phyloP scores from a whole-genome alignment of 108 stramenopile genomes.

The Pseudonitzschia delicatissima region DNA sequence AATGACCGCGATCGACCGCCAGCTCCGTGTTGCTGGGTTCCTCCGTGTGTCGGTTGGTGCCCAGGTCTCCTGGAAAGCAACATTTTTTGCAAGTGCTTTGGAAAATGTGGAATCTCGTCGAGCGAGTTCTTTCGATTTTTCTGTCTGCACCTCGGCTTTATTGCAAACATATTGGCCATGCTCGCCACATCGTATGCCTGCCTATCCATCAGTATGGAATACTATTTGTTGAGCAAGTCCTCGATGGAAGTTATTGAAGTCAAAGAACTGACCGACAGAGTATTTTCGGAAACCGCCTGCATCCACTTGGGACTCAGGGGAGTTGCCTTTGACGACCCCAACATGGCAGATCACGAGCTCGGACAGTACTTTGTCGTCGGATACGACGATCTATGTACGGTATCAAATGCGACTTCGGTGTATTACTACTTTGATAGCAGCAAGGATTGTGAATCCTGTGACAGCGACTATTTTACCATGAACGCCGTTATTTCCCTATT shows the following conservation, averaged over 20 bases:
- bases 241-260: constrained; percentile 16
- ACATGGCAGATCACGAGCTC: background rate
- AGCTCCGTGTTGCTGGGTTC: constrained; percentile 35
- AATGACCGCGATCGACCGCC: constrained; percentile 29
- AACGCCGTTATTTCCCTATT: constrained; percentile 30
- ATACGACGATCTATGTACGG: constrained; percentile 37
- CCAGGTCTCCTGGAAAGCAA: constrained; percentile 36
- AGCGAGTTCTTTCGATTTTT: constrained; percentile 20
- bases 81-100: constrained; percentile 16
- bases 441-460: constrained; percentile 25
- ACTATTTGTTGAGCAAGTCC: constrained; percentile 16
- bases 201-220: constrained; percentile 25
- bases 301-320: constrained; percentile 35
- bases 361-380: constrained; percentile 22
- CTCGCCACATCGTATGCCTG: constrained; percentile 26
- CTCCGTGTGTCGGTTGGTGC: constrained; percentile 28
- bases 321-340: constrained; percentile 23
- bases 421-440: constrained; percentile 22
- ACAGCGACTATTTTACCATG: constrained; percentile 4
- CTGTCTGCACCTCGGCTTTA: constrained; percentile 25
- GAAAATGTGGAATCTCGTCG: constrained; percentile 8
- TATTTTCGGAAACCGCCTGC: no score
- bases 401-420: constrained; percentile 22
- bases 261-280: background rate
- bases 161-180: constrained; percentile 19